Base-by-base conservation (phyloP, 1,284 basidiomycete genomes). In the Rhodotorula sp. region DNA sequence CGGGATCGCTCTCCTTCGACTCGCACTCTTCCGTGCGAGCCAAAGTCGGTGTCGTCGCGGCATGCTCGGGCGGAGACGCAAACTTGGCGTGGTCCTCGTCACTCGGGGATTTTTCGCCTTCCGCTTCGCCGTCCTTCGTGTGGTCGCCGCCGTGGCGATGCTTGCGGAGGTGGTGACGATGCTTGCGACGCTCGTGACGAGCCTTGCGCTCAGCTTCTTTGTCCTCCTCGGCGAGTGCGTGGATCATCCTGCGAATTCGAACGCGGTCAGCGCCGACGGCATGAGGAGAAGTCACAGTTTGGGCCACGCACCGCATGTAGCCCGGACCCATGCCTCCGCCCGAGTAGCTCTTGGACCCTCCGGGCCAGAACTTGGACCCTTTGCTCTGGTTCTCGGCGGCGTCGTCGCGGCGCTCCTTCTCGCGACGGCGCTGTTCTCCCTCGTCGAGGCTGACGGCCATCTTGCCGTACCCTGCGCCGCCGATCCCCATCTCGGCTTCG, bases 211-310 rank as follows among this genome's bases (percentile, higher is more conserved):
- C 34, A 2, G 51, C 39, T 15, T 70, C 68, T 3, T 67, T 62
- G 29, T 72, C 73, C 14, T 75, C 73, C 26, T 65, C 63, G 18
- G 74, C 69, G 23, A 76, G 63, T 2, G 74, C 68, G 64, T 73
- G 70, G 20, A 76, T 69, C 72, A 76, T 73, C n/a, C 74, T 76
- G 65, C 21, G 46, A 8, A 18, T 18, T 29, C 21, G 7, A 2
- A 3, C 23, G 8, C 21, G 3, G 43, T 60, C 49, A 62, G 68
- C 39, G 5, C 12, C 23, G 20, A 8, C 6, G 4, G 15, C 23
- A 3, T 16, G 12, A 57, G 10, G 16, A 31, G 20, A 43, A 34
- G 29, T 21, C 21, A 16, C 16, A 21, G 29, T 3, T 31, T 23
- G 29, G 20, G 5, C 8, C n/a, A 23, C 70, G 31, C 16, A 69